Percentiles rank a stretch among this genome's conserved stretches.
Evolutionary conservation across 768 basidiomycete species (phyloP).

Genomic region (Psilocybe cubensis): DNA sequence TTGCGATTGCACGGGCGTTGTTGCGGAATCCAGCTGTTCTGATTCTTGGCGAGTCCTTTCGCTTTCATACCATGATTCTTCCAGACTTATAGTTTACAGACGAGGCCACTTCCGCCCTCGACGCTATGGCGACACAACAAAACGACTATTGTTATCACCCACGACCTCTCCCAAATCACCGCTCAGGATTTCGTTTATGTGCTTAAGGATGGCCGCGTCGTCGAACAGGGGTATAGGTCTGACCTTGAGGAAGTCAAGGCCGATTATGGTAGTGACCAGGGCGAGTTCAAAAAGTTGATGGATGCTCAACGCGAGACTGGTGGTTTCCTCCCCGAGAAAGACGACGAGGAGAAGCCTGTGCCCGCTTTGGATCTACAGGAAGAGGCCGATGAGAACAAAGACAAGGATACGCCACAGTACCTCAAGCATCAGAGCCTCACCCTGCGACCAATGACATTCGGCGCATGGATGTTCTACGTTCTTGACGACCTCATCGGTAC

Average conservation of each 20-base stretch:
- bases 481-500: conserved; percentile 62
- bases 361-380: conserved; percentile 53
- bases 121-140: conserved; percentile 81
- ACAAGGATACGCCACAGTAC: conserved; percentile 26
- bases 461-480: conserved; percentile 88
- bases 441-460: conserved; percentile 61
- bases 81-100: conserved; percentile 60
- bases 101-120: conserved; percentile 83
- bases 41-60: conserved; percentile 75
- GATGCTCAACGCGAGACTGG: conserved; percentile 53
- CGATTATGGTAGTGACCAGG: conserved; percentile 27
- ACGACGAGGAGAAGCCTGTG: conserved; percentile 32
- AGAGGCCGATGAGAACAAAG: conserved; percentile 47
- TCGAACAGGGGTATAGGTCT: conserved; percentile 84
- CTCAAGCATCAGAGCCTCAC: conserved; percentile 46
- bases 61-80: conserved; percentile 1
- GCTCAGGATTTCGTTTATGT: conserved; percentile 89
- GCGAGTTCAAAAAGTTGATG: conserved; percentile 78
- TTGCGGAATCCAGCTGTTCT: conserved; percentile 86
- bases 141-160: conserved; percentile 94
- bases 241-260: conserved; percentile 64
- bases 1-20: conserved; percentile 87
- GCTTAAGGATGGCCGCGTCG: conserved; percentile 76
- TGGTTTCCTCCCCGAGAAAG: conserved; percentile 51
- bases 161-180: conserved; percentile 87